phyloP scores from a whole-genome alignment of 192 early-diverging fungal species.

The Spinellus fusiger region DNA sequence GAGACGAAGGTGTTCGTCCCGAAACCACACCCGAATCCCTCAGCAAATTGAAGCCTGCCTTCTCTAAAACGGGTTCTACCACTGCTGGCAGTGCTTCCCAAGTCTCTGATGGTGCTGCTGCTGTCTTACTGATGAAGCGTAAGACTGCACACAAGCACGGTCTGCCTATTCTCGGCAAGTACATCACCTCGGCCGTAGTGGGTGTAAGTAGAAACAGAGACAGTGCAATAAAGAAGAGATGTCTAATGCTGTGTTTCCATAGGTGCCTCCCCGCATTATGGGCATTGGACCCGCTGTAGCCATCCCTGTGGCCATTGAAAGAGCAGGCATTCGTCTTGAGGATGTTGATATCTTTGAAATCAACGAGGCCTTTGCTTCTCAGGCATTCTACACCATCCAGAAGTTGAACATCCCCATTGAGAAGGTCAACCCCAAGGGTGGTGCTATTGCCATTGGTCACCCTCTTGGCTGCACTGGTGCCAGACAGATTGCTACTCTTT shows the following conservation, averaged over 20 bases:
- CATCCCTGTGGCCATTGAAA: conserved; percentile 82
- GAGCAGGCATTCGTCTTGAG: conserved; percentile 64
- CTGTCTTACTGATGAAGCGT: conserved; percentile 92
- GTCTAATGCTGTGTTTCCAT: conserved; percentile 28
- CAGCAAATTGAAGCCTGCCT: conserved; percentile 84
- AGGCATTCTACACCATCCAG: conserved; percentile 88
- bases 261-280: conserved; percentile 94
- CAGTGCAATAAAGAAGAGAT: not conserved
- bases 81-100: conserved; percentile 97
- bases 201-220: conserved; percentile 44
- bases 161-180: conserved; percentile 81
- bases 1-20: conserved; percentile 90
- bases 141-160: conserved; percentile 83
- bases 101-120: conserved; percentile 97
- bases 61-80: conserved; percentile 76
- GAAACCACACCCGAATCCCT: conserved; percentile 75
- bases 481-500: conserved; percentile 91
- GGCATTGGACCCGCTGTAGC: conserved; percentile 94
- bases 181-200: conserved; percentile 78
- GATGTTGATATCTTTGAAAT: conserved; percentile 90
- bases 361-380: conserved; percentile 98
- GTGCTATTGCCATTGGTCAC: conserved; percentile 97
- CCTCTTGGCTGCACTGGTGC: conserved; percentile 90
- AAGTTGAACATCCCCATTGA: conserved; percentile 79
- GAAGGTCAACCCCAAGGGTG: conserved; percentile 98